Evolutionary conservation across 345 rosid genomes (phyloP).

Genomic region (Eucalyptus fibrosa): DNA sequence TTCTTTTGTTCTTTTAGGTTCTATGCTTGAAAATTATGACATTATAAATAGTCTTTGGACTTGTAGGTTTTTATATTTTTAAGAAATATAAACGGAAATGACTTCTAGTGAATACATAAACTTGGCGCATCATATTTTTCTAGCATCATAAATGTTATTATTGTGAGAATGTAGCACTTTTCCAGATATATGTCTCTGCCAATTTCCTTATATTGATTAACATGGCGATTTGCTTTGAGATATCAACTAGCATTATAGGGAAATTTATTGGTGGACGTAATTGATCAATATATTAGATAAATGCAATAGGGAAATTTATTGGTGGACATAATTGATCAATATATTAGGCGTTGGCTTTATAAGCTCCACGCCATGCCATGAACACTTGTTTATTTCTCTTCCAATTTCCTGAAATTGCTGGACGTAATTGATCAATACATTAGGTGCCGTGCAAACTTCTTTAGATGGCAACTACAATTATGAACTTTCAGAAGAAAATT

Average conservation of each 20-base stretch:
- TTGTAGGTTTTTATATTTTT: not conserved
- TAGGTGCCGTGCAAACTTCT: not conserved
- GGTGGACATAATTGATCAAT: not conserved
- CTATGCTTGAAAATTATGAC: not conserved
- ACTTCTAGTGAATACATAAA: not conserved
- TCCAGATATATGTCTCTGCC: too few species aligned
- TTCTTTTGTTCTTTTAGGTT: not conserved
- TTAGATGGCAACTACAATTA: not conserved
- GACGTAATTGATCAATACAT: not conserved
- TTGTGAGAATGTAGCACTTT: not conserved
- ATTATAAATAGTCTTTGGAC: not conserved
- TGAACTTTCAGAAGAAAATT: too few species aligned
- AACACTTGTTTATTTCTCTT: not conserved
- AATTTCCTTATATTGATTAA: too few species aligned
- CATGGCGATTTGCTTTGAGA: not conserved
- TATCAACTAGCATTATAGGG: not conserved
- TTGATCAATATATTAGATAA: not conserved
- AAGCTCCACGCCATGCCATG: not conserved
- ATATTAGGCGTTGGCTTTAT: too few species aligned
- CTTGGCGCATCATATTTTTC: not conserved
- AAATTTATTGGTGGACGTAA: not conserved
- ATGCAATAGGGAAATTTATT: not conserved
- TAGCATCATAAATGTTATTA: not conserved
- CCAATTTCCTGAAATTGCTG: not conserved
- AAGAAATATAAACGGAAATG: not conserved